phyloP scores from a whole-genome alignment of 768 basidiomycete species.

The Suillus subaureus region DNA sequence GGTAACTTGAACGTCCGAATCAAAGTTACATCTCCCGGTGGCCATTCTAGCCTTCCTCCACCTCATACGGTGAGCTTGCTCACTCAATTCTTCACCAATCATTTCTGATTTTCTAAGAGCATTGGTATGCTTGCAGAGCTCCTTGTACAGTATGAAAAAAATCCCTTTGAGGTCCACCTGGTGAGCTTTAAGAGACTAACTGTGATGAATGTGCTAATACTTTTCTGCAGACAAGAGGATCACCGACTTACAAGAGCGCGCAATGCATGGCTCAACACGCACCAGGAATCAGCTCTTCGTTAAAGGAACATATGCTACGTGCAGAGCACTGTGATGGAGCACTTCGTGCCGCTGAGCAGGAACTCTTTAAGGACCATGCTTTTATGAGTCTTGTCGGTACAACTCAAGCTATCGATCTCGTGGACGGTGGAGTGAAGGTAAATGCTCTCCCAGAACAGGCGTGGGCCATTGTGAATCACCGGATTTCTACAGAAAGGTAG shows the following conservation, averaged over 20 bases:
- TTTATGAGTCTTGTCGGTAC: constrained; percentile 57
- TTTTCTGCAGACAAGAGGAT: constrained; percentile 47
- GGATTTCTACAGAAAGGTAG: constrained; percentile 63
- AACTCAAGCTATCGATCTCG: constrained; percentile 78
- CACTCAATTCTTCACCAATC: not conserved
- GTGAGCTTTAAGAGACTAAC: constrained; percentile 38
- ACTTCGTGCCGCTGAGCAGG: constrained; percentile 11
- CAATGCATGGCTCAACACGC: constrained; percentile 71
- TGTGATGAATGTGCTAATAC: not conserved
- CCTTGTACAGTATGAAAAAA: constrained; percentile 66
- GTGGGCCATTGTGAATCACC: constrained; percentile 71
- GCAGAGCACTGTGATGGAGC: constrained; percentile 20
- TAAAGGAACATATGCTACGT: constrained; percentile 49
- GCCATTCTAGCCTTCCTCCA: constrained; percentile 82
- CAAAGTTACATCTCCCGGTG: constrained; percentile 65
- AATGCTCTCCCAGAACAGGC: constrained; percentile 82
- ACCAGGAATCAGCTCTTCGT: constrained; percentile 47
- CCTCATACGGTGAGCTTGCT: constrained; percentile 59
- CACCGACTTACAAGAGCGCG: constrained; percentile 61
- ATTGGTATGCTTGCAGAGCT: constrained; percentile 81
- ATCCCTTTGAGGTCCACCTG: constrained; percentile 58
- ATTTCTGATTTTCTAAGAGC: constrained; percentile 42
- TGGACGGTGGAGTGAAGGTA: constrained; percentile 67
- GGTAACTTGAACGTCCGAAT: constrained; percentile 65
- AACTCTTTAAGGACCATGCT: constrained; percentile 6